These are phyloP conservation scores for Trichoderma sp. DNA, from an alignment of 2,329 filamentous ascomycete genomes.

Conservation along the genomic window DNA sequence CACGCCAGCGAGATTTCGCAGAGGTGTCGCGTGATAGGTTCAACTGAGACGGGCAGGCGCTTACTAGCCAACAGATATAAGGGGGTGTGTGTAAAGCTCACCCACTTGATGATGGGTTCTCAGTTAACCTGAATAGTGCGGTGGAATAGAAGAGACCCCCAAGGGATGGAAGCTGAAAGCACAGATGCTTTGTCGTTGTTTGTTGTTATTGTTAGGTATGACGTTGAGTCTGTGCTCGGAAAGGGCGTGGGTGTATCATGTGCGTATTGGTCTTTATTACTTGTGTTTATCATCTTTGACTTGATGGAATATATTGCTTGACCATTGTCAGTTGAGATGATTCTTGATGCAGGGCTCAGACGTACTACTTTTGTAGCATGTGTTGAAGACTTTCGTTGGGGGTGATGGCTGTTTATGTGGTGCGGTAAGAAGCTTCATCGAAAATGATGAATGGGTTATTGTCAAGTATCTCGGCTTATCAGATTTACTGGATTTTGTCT, in stretches of 20 bases:
- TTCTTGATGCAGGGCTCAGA: background rate
- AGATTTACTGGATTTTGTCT: background rate
- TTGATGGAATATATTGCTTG: background rate
- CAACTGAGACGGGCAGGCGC: background rate
- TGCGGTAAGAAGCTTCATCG: background rate
- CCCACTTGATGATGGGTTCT: background rate
- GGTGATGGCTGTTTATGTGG: too few species aligned
- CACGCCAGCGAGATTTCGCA: background rate
- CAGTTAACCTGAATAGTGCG: too few species aligned
- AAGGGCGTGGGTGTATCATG: background rate
- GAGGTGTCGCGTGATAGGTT: background rate
- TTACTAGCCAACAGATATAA: background rate
- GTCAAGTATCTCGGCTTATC: background rate
- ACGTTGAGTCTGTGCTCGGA: conserved; percentile 10
- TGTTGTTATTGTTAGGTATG: background rate
- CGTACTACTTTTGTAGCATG: background rate
- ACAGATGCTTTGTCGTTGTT: background rate
- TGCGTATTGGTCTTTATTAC: background rate
- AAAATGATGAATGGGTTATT: background rate
- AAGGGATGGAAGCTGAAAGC: background rate
- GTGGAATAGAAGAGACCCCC: background rate
- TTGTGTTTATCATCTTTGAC: background rate
- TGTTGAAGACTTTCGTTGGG: too few species aligned
- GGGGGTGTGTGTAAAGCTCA: background rate
- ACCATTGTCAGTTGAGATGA: background rate